Evolutionary conservation across 306 rosid genomes (phyloP), one percentile per base, ranked within the genome.

Genomic region (Vachellia pachyceras): DNA sequence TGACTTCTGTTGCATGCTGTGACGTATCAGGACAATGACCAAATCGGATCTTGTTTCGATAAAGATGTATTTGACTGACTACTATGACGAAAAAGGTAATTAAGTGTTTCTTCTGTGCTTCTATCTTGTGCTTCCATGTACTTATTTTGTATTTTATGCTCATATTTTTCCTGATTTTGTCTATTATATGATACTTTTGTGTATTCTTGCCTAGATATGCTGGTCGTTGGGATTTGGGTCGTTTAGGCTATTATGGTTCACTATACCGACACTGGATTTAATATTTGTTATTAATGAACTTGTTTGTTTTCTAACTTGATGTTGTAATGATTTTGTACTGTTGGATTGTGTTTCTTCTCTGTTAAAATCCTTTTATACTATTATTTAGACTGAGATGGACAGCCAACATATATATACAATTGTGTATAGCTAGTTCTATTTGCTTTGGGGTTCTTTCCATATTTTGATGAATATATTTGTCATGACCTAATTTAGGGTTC

Each of bases 191-290:
- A n/a, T n/a, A n/a, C n/a, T n/a, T n/a, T n/a, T n/a, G n/a, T n/a
- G n/a, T n/a, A 40, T 40, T 40, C 7, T 40, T 0, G 5, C 42
- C 46, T 42, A 42, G 10, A 29, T 29, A 11, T 75, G 12, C 47
- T 65, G 22, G 41, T 60, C 5, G 1, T 10, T 37, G 29, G 60
- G 60, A 50, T 40, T 82, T 36, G 5, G 58, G 70, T 22, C 63
- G 60, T 22, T 42, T 37, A n/a, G 72, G 70, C 36, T 82, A 79
- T 77, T 45, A 50, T 64, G 69, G 18, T 75, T 17, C 77, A 35
- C 17, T 45, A 45, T 44, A 12, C 74, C 55, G 61, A 52, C 22
- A 42, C 20, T 6, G 15, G 63, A 64, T 70, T 69, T 70, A 60
- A 52, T 60, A 74, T 41, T 17, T 68, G n/a, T 35, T 50, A 18